Percentiles rank a stretch among this genome's conserved stretches.
phyloP scores from a whole-genome alignment of 768 basidiomycete species.

The Suillus sp. region DNA sequence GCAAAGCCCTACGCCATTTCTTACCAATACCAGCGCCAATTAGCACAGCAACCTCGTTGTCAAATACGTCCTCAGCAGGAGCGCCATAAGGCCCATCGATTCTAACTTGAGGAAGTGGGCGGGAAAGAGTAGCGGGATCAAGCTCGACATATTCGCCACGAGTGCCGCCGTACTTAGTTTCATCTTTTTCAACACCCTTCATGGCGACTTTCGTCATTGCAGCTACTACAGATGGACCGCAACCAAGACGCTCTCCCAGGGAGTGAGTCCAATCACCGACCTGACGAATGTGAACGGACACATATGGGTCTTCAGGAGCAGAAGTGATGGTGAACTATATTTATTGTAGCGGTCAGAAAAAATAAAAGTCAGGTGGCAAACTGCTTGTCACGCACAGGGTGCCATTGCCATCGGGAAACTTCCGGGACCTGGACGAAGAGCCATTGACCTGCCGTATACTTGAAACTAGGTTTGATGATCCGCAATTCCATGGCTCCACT shows the following conservation, averaged over 20 bases:
- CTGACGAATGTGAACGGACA: conserved; percentile 92
- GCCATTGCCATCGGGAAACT: conserved; percentile 85
- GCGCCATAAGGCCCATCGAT: conserved; percentile 95
- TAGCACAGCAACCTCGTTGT: conserved; percentile 84
- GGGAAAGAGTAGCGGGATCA: conserved; percentile 49
- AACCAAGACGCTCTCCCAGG: conserved; percentile 86
- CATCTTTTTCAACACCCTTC: conserved; percentile 71
- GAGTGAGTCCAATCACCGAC: conserved; percentile 86
- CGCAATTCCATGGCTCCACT: conserved; percentile 93
- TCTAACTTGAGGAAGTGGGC: conserved; percentile 65
- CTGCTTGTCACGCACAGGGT: conserved; percentile 68
- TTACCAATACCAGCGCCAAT: conserved; percentile 92
- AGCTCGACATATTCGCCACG: conserved; percentile 86
- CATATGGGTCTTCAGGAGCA: conserved; percentile 91
- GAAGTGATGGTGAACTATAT: conserved; percentile 90
- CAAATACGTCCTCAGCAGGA: conserved; percentile 89
- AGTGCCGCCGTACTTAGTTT: conserved; percentile 40
- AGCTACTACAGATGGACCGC: conserved; percentile 74
- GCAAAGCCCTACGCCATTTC: conserved; percentile 19
- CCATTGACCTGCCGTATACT: conserved; percentile 92
- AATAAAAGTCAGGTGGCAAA: neutral
- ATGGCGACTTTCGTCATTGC: conserved; percentile 78
- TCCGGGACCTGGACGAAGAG: conserved; percentile 89
- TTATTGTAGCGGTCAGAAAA: neutral
- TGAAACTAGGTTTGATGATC: conserved; percentile 89